Percentiles rank a stretch among this genome's conserved stretches.
Conservation (phyloP, 345 rosid genomes). For the Ceriops tagal region DNA sequence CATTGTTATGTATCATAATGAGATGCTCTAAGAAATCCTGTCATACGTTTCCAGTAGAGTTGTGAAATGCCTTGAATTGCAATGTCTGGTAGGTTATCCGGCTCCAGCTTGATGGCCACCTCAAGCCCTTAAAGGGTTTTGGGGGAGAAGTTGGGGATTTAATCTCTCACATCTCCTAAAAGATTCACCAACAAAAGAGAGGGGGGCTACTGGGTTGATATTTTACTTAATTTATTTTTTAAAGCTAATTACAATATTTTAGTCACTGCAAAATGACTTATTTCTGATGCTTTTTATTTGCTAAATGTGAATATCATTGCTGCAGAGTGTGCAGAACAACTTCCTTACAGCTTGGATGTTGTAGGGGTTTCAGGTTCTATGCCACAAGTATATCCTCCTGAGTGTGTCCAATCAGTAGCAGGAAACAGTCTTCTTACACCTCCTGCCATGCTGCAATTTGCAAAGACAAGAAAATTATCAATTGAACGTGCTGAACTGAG, state of each 20-base stretch:
- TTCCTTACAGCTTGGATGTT: constrained; percentile 39
- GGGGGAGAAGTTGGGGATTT: no score
- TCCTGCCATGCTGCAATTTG: constrained; percentile 76
- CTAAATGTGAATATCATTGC: constrained; percentile 33
- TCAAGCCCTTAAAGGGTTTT: no score
- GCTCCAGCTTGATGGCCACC: no score
- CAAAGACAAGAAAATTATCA: constrained; percentile 90
- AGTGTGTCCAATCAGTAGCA: constrained; percentile 56
- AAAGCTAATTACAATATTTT: no score
- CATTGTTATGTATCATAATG: no score
- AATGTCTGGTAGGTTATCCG: not conserved
- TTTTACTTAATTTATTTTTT: not conserved
- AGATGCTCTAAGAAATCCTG: not conserved
- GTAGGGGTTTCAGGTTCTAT: constrained; percentile 52
- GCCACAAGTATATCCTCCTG: constrained; percentile 57
- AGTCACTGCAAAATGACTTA: not conserved
- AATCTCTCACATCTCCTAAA: no score
- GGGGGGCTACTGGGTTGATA: not conserved
- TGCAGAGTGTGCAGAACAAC: constrained; percentile 37
- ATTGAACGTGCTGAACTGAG: constrained; percentile 78
- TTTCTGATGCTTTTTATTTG: constrained; percentile 35
- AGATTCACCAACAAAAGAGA: no score
- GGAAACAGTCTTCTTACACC: constrained; percentile 57
- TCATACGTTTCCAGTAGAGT: not conserved
- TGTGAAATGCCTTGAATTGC: not conserved